These are phyloP conservation scores for Ganoderma sinense DNA, from an alignment of 1,284 basidiomycete genomes.

Conservation along the genomic window DNA sequence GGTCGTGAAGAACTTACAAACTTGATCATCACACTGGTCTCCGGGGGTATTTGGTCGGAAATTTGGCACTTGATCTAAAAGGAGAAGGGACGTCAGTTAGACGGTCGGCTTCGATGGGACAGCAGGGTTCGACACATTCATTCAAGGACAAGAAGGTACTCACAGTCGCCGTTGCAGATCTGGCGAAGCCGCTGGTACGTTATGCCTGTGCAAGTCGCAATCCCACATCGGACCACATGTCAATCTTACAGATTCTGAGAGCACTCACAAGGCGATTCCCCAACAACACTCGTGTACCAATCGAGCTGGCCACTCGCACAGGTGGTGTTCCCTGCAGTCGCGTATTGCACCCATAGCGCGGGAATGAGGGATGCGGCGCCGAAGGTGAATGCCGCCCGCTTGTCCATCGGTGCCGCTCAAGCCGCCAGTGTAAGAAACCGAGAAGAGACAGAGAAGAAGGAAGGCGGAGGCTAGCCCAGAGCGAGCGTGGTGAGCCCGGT, in stretches of 20 bases:
- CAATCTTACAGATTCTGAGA: background rate
- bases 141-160: constrained; percentile 2
- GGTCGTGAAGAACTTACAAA: constrained; percentile 5
- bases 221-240: background rate
- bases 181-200: constrained; percentile 24
- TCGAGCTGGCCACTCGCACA: constrained; percentile 27
- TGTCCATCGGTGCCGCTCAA: background rate
- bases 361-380: background rate
- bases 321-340: constrained; percentile 24
- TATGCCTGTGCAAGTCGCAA: constrained; percentile 5
- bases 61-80: constrained; percentile 22
- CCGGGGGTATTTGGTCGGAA: constrained; percentile 19
- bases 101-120: background rate
- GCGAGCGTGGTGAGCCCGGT: background rate
- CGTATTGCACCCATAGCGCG: constrained; percentile 4
- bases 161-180: constrained; percentile 20
- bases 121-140: background rate
- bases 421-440: background rate
- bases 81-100: too few species aligned
- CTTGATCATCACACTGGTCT: constrained; percentile 21
- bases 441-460: background rate
- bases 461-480: background rate
- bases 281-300: constrained; percentile 29
- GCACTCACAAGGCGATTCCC: constrained; percentile 28
- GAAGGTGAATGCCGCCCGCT: background rate